Evolutionary conservation across 108 stramenopile species (phyloP), one percentile per base, ranked within the genome.

Genomic region (Fragilaria radians): DNA sequence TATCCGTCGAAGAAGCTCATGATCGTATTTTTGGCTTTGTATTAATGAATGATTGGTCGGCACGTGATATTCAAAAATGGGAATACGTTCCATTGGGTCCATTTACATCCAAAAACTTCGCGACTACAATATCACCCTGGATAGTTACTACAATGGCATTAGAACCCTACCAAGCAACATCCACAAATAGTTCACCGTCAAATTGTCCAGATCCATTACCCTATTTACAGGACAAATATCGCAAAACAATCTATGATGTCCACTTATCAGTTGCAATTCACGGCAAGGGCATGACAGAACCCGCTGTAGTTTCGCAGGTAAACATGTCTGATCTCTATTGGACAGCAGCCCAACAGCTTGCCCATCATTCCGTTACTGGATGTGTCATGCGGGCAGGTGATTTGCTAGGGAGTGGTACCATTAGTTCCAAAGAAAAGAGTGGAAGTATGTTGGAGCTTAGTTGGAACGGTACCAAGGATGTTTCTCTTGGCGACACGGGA

Each of bases 81-180:
- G 93, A 96, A 65, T 95, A 95, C 62, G 90, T 96, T 5, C 96
- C 96, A 5, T 72, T 96, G 5, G 95, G 95, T n/a, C 93, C 95
- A 24, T 96, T 96, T 64, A 85, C 85, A 5, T 77, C 91, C 49
- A 96, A 96, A 77, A 95, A 94, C 58, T 92, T 95, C 66, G 87
- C 85, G 19, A 93, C 93, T 1, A 81, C 89, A 28, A 88, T 95
- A 33, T 82, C 80, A 46, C 88, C 93, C 1, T 96, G 96, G 96
- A 78, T 96, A 28, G 85, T 96, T 45, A 83, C 92, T 48, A 52
- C 71, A 24, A 86, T 85, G 52, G 96, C 93, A 1, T 62, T 95
- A 46, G 78, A 91, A 62, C 75, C 81, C 7, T 83, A 79, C 63
- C n/a, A n/a, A n/a, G n/a, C n/a, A n/a, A n/a, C n/a, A n/a, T n/a